These are phyloP conservation scores for Polyrhizophydium stewartii DNA, from an alignment of 371 early-diverging fungal genomes.

Conservation along the genomic window DNA sequence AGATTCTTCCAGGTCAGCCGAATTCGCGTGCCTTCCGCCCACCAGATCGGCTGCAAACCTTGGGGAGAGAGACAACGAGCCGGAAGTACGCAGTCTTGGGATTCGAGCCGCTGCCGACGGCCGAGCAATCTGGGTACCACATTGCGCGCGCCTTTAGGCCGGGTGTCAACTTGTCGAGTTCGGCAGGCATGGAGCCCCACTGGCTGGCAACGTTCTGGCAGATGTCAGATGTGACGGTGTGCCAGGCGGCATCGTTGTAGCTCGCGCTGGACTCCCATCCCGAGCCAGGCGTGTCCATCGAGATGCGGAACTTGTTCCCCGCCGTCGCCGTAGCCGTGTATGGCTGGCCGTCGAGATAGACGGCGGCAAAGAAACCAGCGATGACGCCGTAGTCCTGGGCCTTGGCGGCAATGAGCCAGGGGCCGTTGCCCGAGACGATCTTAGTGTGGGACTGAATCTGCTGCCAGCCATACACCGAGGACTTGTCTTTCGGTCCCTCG, in stretches of 20 bases:
- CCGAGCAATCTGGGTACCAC: background rate
- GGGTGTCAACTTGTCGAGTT: background rate
- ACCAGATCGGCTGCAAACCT: too few relatives aligned
- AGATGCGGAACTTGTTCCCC: background rate
- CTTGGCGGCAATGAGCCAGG: constrained; percentile 4
- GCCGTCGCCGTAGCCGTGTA: constrained; percentile 4
- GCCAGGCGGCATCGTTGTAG: background rate
- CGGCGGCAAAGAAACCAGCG: constrained; percentile 8
- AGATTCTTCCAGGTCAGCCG: too few relatives aligned
- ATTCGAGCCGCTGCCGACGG: background rate
- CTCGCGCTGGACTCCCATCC: background rate
- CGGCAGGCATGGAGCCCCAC: background rate
- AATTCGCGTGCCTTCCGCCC: too few relatives aligned
- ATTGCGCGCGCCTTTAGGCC: background rate
- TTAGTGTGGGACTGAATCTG: constrained; percentile 5
- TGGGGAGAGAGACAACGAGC: too few relatives aligned
- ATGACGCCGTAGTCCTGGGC: constrained; percentile 2
- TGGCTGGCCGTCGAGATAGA: constrained; percentile 6
- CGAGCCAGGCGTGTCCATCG: background rate
- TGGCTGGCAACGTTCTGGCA: background rate
- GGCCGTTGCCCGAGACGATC: constrained; percentile 5
- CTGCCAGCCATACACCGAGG: background rate
- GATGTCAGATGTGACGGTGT: background rate
- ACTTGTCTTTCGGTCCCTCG: too few relatives aligned
- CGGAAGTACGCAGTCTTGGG: constrained; percentile 1